Evolutionary conservation across 768 basidiomycete genomes (phyloP).

Genomic region (Leccinellum luteum): DNA sequence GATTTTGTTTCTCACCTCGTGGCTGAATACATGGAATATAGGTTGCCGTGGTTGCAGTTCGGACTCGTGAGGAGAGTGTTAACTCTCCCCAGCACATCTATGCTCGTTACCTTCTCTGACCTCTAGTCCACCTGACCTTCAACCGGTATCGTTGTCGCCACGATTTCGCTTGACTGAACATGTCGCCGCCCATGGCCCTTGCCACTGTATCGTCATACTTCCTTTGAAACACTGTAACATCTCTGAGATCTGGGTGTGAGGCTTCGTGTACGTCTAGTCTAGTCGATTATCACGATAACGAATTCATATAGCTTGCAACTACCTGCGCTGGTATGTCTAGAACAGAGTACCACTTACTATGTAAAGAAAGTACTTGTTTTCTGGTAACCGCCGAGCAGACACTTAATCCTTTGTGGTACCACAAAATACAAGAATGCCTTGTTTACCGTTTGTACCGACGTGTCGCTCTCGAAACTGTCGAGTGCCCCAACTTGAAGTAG

Average conservation of each 20-base stretch:
- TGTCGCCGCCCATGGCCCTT: not conserved
- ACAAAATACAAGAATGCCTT: conserved; percentile 26
- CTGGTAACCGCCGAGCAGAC: not conserved
- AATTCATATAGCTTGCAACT: not conserved
- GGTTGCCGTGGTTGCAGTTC: conserved; percentile 92
- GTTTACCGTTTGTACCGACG: conserved; percentile 10
- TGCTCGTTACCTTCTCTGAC: not conserved
- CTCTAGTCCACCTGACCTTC: not conserved
- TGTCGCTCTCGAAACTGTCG: not conserved
- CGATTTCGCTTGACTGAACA: not conserved
- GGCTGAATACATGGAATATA: conserved; percentile 31
- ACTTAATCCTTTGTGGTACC: not conserved
- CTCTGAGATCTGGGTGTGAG: conserved; percentile 1
- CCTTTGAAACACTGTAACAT: not conserved
- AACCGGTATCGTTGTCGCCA: not conserved
- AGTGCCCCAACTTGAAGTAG: not conserved
- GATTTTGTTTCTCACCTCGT: not conserved
- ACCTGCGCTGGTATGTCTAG: not conserved
- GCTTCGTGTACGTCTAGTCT: not conserved
- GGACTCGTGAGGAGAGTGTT: conserved; percentile 53
- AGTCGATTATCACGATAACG: not conserved
- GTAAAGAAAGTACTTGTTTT: conserved; percentile 6
- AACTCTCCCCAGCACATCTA: not conserved
- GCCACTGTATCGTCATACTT: not conserved
- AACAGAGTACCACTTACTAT: not conserved